Evolutionary conservation across 495 filamentous ascomycete genomes (phyloP), one percentile per base, ranked within the genome.

Genomic region (Neurospora hispaniola): DNA sequence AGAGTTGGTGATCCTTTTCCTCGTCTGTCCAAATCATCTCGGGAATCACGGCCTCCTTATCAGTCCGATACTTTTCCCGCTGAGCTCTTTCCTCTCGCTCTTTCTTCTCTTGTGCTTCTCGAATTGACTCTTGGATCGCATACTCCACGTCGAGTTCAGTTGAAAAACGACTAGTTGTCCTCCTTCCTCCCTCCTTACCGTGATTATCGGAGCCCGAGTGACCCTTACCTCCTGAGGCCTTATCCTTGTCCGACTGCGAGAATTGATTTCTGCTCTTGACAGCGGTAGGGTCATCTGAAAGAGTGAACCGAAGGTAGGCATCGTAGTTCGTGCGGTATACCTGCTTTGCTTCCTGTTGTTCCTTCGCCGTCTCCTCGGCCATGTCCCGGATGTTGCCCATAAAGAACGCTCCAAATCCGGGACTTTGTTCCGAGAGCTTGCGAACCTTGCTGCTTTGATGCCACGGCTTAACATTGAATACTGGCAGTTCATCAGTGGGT

Each of bases 31-130:
- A 86, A 71, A 92, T 86, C 90, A 97, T 94, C 68, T 90, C 85
- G 1, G 94, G 95, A 59, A 98, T 89, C 3, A 87, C 84, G 0
- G 96, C 96, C 81, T 99, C 96, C 76, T 93, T 93, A 2, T 90
- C 90, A 54, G 89, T 89, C 74, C 95, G 93, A 59, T 91, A 87
- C 62, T 90, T 90, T 42, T 92, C 90, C 73, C 90, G 90, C 42
- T 89, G 86, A 74, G 89, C 89, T 18, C 88, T 88, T 39, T 90
- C 85, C 72, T 91, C 89, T 69, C 89, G 86, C 73, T 93, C 92
- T 62, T 90, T 83, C 76, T 89, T 90, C 77, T 94, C 89, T 75
- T 89, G 89, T n/a, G 89, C 91, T 46, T 90, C 92, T 48, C 89
- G 89, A 70, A 91, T 88, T 3, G 93, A 96, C 73, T 92, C 90